These are phyloP conservation scores for Pseudotulostoma volvatum DNA, from an alignment of 495 filamentous ascomycete species.

Conservation along the genomic window DNA sequence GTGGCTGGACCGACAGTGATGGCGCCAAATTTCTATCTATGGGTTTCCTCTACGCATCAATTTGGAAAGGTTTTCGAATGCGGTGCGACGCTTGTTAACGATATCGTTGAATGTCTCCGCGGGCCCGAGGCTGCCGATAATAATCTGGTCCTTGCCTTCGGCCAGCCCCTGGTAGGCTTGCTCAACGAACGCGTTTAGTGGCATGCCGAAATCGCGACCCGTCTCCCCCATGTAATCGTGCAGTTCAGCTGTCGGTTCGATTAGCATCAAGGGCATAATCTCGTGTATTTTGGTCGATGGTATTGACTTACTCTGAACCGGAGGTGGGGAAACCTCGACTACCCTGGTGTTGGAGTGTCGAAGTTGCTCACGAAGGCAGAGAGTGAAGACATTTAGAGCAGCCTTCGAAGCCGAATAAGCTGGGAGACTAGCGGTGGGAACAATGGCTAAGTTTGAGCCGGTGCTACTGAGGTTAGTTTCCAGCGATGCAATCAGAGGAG, in stretches of 20 bases:
- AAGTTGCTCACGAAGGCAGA: constrained; percentile 47
- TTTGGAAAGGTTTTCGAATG: background rate
- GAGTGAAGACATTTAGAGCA: constrained; percentile 33
- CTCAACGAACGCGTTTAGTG: constrained; percentile 43
- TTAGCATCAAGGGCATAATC: too few species aligned
- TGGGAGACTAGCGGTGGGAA: constrained; percentile 27
- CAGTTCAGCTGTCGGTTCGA: constrained; percentile 21
- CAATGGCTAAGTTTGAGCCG: constrained; percentile 26
- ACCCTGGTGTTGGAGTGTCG: constrained; percentile 34
- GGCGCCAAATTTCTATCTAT: too few species aligned
- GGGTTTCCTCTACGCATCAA: background rate
- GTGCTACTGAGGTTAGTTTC: constrained; percentile 10
- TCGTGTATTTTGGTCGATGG: too few species aligned
- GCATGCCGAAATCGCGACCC: constrained; percentile 40
- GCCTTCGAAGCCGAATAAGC: constrained; percentile 34
- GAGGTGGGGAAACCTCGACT: constrained; percentile 50
- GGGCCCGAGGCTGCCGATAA: background rate
- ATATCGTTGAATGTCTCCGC: background rate
- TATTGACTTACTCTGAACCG: constrained; percentile 37
- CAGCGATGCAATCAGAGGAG: too few species aligned
- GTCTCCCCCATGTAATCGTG: constrained; percentile 18
- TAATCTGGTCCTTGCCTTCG: constrained; percentile 33
- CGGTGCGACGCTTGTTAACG: background rate
- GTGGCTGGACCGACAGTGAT: too few species aligned
- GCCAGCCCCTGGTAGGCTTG: constrained; percentile 40